These are phyloP conservation scores for Penicillium sp. DNA, from an alignment of 2,329 filamentous ascomycete genomes.

Conservation along the genomic window DNA sequence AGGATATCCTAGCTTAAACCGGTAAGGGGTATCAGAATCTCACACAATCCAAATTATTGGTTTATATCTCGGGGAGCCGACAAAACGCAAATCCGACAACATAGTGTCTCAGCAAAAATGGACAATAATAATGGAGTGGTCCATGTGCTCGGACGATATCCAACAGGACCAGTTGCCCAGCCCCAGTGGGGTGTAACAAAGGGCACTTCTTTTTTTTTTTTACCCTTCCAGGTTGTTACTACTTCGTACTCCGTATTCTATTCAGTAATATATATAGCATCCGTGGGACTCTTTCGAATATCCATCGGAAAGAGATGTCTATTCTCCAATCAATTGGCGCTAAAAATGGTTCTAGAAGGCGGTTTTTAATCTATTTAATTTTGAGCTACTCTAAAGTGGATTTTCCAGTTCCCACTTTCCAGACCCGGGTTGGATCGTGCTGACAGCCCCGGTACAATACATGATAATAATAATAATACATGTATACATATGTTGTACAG, in stretches of 20 bases:
- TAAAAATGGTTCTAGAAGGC: slow-evolving; percentile 25
- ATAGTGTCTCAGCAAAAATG: background rate
- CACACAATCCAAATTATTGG: background rate
- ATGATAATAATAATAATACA: background rate
- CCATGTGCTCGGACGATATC: slow-evolving; percentile 12
- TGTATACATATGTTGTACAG: background rate
- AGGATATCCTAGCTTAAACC: background rate
- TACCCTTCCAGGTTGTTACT: background rate
- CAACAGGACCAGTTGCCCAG: slow-evolving; percentile 15
- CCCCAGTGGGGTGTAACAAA: slow-evolving; percentile 4
- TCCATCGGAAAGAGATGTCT: background rate
- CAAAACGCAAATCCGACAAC: background rate
- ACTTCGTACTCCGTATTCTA: background rate
- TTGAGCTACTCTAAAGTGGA: slow-evolving; percentile 4
- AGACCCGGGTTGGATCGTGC: slow-evolving; percentile 12
- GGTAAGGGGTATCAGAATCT: background rate
- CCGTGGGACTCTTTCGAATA: background rate
- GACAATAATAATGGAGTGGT: background rate
- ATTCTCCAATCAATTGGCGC: slow-evolving; percentile 4
- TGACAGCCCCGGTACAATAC: slow-evolving; percentile 8
- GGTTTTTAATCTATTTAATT: slow-evolving; percentile 12
- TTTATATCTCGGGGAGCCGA: background rate
- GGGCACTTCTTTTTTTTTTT: background rate
- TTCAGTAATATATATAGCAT: slow-evolving; percentile 8
- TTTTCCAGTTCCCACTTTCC: slow-evolving; percentile 7